Conservation (phyloP, 495 filamentous ascomycete species). For the Penicillium pancosmium region DNA sequence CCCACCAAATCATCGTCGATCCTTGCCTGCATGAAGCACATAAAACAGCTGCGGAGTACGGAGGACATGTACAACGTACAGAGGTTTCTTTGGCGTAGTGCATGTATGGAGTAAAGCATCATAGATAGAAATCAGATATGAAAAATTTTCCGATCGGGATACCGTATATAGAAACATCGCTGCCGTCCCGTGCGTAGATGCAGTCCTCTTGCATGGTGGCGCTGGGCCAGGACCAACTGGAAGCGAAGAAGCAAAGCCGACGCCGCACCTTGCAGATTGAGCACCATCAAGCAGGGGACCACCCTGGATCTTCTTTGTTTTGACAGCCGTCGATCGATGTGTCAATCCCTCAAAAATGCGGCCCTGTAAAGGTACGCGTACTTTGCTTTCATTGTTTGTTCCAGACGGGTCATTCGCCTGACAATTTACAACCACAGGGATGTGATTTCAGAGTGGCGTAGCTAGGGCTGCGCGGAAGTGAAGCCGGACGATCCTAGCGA, state of each 20-base stretch:
- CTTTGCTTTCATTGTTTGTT: constrained; percentile 8
- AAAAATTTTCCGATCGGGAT: constrained; percentile 1
- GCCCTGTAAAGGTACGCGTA: background rate
- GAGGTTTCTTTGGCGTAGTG: too few relatives aligned
- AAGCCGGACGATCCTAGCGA: constrained; percentile 32
- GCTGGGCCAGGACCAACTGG: constrained; percentile 3
- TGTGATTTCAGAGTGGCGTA: background rate
- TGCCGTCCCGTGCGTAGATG: background rate
- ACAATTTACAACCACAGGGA: background rate
- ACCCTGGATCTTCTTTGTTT: constrained; percentile 11
- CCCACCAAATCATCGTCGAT: background rate
- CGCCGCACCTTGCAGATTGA: constrained; percentile 10
- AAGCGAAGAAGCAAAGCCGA: background rate
- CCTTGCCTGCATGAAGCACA: background rate
- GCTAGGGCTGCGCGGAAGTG: constrained; percentile 29
- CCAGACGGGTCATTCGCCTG: background rate
- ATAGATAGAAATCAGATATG: background rate
- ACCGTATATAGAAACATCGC: background rate
- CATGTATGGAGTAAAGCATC: too few relatives aligned
- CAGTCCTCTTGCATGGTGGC: background rate
- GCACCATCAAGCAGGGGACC: constrained; percentile 8
- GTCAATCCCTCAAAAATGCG: constrained; percentile 17
- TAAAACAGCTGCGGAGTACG: background rate
- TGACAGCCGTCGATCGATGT: constrained; percentile 21
- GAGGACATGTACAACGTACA: background rate